Conservation (phyloP, 352 stramenopile species). For the Thalassiosira livingstoniorum region DNA sequence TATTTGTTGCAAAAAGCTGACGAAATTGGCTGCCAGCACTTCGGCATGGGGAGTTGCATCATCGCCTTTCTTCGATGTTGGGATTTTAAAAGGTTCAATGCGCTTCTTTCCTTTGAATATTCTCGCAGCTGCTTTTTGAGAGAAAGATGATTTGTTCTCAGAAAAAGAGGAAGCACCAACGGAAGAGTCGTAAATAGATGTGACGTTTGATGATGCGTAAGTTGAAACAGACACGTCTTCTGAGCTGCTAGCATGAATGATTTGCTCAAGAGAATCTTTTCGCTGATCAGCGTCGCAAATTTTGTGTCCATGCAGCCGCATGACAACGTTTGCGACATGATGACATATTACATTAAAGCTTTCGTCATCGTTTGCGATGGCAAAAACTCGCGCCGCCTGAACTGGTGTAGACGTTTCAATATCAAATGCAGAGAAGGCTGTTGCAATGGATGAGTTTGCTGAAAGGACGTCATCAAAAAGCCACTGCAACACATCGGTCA, state of each 20-base stretch:
- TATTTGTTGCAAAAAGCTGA: conserved; percentile 71
- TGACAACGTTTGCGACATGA: conserved; percentile 56
- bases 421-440: conserved; percentile 64
- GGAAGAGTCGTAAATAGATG: conserved; percentile 1
- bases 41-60: conserved; percentile 21
- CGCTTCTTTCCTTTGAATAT: conserved; percentile 43
- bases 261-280: conserved; percentile 5
- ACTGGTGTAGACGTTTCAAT: conserved; percentile 59
- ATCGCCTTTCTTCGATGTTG: conserved; percentile 5
- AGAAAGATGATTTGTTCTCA: conserved; percentile 35
- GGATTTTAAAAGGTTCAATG: conserved; percentile 49
- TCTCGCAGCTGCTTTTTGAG: conserved; percentile 31
- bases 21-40: conserved; percentile 77
- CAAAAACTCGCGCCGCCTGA: conserved; percentile 47
- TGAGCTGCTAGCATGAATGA: conserved; percentile 20
- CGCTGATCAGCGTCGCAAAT: conserved; percentile 3
- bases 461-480: conserved; percentile 60
- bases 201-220: conserved; percentile 34
- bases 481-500: conserved; percentile 54
- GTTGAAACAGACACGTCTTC: conserved; percentile 45
- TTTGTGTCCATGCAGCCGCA: conserved; percentile 21
- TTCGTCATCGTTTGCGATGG: conserved; percentile 59
- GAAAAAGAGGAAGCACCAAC: conserved; percentile 12
- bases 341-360: conserved; percentile 79
- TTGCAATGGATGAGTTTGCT: conserved; percentile 40